phyloP scores from a whole-genome alignment of 768 basidiomycete genomes.

The Suillus tomentosus region DNA sequence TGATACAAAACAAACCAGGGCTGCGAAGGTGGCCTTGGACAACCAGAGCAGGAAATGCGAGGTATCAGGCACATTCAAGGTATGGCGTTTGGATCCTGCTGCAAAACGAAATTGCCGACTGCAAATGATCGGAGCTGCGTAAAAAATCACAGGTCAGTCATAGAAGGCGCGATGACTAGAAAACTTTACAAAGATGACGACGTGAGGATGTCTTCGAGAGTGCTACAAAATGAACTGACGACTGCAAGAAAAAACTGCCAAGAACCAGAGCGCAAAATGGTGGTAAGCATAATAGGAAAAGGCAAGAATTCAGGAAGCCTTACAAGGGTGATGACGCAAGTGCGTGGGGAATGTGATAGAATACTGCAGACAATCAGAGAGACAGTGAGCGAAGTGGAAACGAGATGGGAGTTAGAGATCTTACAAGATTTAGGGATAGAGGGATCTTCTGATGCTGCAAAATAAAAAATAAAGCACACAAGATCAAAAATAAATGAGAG shows the following conservation, averaged over 20 bases:
- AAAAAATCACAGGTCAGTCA: background rate
- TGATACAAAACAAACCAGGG: background rate
- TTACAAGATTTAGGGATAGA: background rate
- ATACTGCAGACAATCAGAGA: background rate
- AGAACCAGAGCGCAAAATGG: conserved; percentile 15
- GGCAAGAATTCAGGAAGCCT: background rate
- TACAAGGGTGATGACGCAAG: conserved; percentile 1
- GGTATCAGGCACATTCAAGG: background rate
- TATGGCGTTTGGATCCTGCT: background rate
- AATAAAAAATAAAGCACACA: background rate
- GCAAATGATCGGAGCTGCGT: background rate
- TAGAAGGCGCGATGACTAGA: background rate
- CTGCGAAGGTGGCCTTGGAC: background rate
- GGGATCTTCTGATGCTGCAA: background rate
- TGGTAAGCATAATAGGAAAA: conserved; percentile 15
- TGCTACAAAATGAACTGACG: conserved; percentile 5
- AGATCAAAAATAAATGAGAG: background rate
- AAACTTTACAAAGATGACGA: background rate
- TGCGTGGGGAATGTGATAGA: background rate
- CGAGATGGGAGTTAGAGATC: background rate
- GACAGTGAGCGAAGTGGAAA: background rate
- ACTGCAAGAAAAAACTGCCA: conserved; percentile 1
- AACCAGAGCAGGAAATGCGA: background rate
- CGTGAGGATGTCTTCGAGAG: background rate
- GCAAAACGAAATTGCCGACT: background rate